Evolutionary conservation across 1,139 yeast species (phyloP), one percentile per base, ranked within the genome.

Genomic region (Blastobotrys aristatus): DNA sequence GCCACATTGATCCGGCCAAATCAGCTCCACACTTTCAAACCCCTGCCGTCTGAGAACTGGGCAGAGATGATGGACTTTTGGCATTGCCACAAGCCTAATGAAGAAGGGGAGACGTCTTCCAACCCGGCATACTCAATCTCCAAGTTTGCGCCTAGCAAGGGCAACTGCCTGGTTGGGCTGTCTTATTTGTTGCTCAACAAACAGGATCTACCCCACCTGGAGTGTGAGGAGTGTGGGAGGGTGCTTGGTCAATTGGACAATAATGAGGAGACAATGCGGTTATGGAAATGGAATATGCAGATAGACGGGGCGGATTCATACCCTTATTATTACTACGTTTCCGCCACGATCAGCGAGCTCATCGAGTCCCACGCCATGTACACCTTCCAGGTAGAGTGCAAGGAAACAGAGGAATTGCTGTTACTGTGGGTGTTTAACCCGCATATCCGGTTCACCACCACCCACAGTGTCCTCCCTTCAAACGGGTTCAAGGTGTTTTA

Each of bases 31-130:
- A 44, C 47, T 2, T 65, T 66, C 66, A 64, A 62, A 43, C 86
- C 87, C 40, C 76, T 90, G 82, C 98, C 98, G 0, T 84, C 95
- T 1, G 97, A 89, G 58, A 72, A 80, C 47, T 92, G 98, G 98
- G 79, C 85, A 11, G 98, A 92, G 62, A 72, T 92, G 76, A 85
- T 92, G 96, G 51, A 92, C 52, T 85, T 84, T 55, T 92, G 98
- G 98, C 97, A 92, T 64, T 92, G 98, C 62, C 97, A 92, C 63
- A 89, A 89, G 61, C 97, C 98, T 0, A 57, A 57, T 20, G 64
- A 68, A 33, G 61, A 67, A 20, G 57, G 56, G 24, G 58, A 59
- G 27, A 55, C 60, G 13, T 48, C 61, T 39, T 55, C 52, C 58
- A 51, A 58, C 32, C 56, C 55, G 2, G 53, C 54, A 37, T 60